Evolutionary conservation across 352 stramenopile genomes (phyloP).

Genomic region (Lagenidium giganteum): DNA sequence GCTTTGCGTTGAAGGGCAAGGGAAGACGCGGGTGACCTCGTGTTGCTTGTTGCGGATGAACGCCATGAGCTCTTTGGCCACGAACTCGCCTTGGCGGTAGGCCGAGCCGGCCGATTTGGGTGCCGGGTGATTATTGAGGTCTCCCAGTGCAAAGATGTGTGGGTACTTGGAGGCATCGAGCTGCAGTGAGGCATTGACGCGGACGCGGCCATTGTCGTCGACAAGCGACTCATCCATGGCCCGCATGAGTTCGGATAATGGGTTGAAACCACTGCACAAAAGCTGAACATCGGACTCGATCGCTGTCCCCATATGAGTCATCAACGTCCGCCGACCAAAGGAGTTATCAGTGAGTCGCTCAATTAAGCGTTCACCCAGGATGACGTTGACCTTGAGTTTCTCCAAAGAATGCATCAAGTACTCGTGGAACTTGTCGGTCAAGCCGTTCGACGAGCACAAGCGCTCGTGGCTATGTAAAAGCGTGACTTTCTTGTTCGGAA

Average conservation of each 20-base stretch:
- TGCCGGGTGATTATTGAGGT: constrained; percentile 35
- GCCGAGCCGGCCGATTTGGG: constrained; percentile 42
- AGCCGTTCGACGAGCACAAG: background rate
- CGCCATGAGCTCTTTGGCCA: constrained; percentile 27
- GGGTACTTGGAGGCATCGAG: constrained; percentile 27
- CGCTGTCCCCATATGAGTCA: constrained; percentile 28
- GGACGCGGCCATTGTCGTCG: constrained; percentile 25
- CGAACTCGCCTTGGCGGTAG: constrained; percentile 31
- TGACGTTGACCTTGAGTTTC: constrained; percentile 5
- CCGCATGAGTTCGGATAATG: constrained; percentile 14
- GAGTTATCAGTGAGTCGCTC: background rate
- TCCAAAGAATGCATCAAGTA: constrained; percentile 1
- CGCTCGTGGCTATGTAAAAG: constrained; percentile 3
- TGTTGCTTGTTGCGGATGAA: constrained; percentile 19
- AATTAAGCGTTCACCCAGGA: constrained; percentile 10
- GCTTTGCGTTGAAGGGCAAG: too few species aligned
- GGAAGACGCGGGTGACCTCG: constrained; percentile 22
- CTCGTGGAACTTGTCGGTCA: constrained; percentile 7
- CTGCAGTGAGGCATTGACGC: constrained; percentile 42
- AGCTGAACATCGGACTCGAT: constrained; percentile 44
- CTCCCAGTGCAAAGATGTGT: constrained; percentile 46
- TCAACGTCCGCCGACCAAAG: constrained; percentile 1
- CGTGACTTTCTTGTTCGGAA: constrained; percentile 5
- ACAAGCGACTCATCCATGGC: constrained; percentile 33
- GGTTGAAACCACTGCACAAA: constrained; percentile 25